Base-by-base conservation (phyloP, 495 filamentous ascomycete species). In the Lindgomyces ingoldianus region DNA sequence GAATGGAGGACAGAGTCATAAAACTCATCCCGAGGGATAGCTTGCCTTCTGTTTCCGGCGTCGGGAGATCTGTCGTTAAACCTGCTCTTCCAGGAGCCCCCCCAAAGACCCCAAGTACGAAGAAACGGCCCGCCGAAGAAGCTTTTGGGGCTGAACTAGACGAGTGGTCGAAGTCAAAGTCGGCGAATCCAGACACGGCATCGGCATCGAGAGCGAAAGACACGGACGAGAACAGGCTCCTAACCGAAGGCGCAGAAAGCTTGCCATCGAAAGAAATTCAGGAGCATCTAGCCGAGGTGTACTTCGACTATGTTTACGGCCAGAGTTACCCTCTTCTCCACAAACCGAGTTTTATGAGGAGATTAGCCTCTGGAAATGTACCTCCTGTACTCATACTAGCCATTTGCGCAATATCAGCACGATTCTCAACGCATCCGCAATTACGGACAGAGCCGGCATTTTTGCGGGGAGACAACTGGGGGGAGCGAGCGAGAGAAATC, bases 1-100 rank as follows among this genome's bases (percentile, higher is more conserved):
- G 92, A 54, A 98, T 98, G 94, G 94, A 98, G 75, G 94, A 98
- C 70, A 87, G 93, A 44, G 92, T 98, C 45, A 95, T 97, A 78
- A 97, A 96, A 74, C 88, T 92, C 56, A 88, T 98, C 18, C 94
- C 94, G 4, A 96, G 92, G 70, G 85, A 91, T 30, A 91, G 94
- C 68, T 73, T 80, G 29, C 77, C 78, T 49, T 80, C 83, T 60
- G 81, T 87, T 60, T 73, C 80, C 14, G 77, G 80, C 16, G 87
- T 92, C 47, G 87, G 85, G 10, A 81, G 91, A 61, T 89, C 91
- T 22, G 79, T 87, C 26, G 90, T 97, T 22, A 95, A 91, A 70
- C 92, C 93, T 18, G 81, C 89, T 3, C 79, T 86, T 25, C 87
- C 89, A 1, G 85, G 83, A 1, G 77, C 80, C 50, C 62, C 73